Evolutionary conservation across 306 rosid genomes (phyloP).

Genomic region (Cucurbita pepo): DNA sequence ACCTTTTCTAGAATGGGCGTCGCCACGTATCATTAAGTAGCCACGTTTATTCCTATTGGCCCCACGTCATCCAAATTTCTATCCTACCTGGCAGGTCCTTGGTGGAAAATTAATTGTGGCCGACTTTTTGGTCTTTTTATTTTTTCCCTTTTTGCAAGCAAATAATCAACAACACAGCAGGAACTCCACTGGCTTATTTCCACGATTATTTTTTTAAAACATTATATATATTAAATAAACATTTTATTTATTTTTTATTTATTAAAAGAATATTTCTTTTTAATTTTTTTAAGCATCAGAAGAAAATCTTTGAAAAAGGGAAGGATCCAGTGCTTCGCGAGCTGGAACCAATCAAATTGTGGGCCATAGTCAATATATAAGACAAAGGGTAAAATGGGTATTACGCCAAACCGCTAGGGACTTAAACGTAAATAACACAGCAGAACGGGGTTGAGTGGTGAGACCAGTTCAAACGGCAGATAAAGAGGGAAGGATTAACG

Average conservation of each 20-base stretch:
- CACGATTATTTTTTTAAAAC: neutral
- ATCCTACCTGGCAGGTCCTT: neutral
- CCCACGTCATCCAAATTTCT: neutral
- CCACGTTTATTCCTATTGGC: neutral
- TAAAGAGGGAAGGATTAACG: neutral
- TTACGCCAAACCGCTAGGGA: neutral
- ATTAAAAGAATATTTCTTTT: neutral
- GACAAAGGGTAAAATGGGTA: neutral
- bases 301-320: neutral
- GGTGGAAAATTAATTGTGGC: neutral
- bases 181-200: neutral
- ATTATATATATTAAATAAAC: neutral
- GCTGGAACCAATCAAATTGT: neutral
- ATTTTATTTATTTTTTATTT: neutral
- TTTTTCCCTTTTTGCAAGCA: neutral
- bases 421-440: neutral
- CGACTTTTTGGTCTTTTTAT: neutral
- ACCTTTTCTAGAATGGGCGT: neutral
- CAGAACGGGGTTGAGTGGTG: neutral
- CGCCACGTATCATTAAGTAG: neutral
- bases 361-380: neutral
- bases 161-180: neutral
- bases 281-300: neutral
- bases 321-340: neutral
- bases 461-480: conserved; percentile 7